Base-by-base conservation (phyloP, 192 early-diverging fungal genomes). In the Entomortierella beljakovae region DNA sequence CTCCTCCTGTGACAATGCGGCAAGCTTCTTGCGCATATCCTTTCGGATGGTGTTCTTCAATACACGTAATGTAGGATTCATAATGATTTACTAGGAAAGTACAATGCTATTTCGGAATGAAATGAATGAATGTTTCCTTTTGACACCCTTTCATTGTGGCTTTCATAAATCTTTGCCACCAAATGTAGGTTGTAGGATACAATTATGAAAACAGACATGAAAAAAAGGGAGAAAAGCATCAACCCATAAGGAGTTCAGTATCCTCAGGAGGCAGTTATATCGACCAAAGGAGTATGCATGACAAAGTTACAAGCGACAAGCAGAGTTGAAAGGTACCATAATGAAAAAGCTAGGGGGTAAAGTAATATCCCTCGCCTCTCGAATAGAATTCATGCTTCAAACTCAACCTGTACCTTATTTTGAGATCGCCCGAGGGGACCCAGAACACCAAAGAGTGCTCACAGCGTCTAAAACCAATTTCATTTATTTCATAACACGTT, bases 21-120 rank as follows among this genome's bases (percentile, higher is more conserved):
- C 61, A 32, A 79, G 67, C 25, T 55, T 69, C 7, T 37, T 43
- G 10, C 75, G 75, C 75, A 79, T 70, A 57, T 79, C 75, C 57
- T 79, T 79, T 6, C 75, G 66, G 62, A 79, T 69, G 1, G 66
- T 70, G 62, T 79, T 65, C 43, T 79, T 79, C 11, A 79, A 40
- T 43, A 57, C 55, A 1, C 75, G 60, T 40, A 79, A 63, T 55
- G 75, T 68, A 7, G 75, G 75, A 49, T 79, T 79, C 75, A 79
- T 79, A 6, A 10, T 48, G 38, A 16, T 38, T 2, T 25, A 7
- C 23, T 29, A 22, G 16, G 38, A 33, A 23, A 11, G 37, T 23
- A 53, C 32, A 11, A 22, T 6, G 40, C 7, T 8, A 43, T 18
- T 11, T 11, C 42, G 42, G 42, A 6, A 50, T 50, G 49, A 6